A percentile compares a stretch with the other conserved stretches of the same genome.
These are phyloP conservation scores for Suillus plorans DNA, from an alignment of 768 basidiomycete species.

Conservation along the genomic window DNA sequence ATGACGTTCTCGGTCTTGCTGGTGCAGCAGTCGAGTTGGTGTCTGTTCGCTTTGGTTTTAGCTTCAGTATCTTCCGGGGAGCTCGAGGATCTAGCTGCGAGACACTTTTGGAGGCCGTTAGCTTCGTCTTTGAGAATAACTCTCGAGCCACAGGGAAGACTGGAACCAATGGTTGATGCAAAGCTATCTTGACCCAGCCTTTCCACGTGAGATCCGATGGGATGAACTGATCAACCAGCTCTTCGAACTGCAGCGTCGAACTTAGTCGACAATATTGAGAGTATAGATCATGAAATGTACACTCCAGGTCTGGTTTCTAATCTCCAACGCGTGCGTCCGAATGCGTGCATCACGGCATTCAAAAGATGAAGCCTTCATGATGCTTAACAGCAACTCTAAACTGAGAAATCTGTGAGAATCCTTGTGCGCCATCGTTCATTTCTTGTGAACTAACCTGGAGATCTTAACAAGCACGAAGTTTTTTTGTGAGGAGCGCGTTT, in stretches of 20 bases:
- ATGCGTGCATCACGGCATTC: slow-evolving; percentile 79
- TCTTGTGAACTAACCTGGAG: slow-evolving; percentile 48
- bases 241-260: slow-evolving; percentile 58
- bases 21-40: slow-evolving; percentile 15
- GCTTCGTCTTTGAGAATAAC: slow-evolving; percentile 74
- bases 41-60: slow-evolving; percentile 20
- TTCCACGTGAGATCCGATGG: slow-evolving; percentile 77
- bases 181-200: slow-evolving; percentile 82
- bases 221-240: slow-evolving; percentile 75
- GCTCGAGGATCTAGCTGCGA: slow-evolving; percentile 28
- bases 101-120: slow-evolving; percentile 45
- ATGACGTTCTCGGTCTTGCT: slow-evolving; percentile 17
- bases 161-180: slow-evolving; percentile 75
- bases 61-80: slow-evolving; percentile 19
- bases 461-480: slow-evolving; percentile 81
- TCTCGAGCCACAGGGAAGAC: slow-evolving; percentile 79
- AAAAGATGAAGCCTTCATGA: slow-evolving; percentile 82
- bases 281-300: slow-evolving; percentile 41
- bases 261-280: slow-evolving; percentile 10
- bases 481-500: slow-evolving; percentile 75
- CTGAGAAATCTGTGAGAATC: slow-evolving; percentile 35
- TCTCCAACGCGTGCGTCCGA: slow-evolving; percentile 77
- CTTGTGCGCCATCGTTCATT: not conserved
- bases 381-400: slow-evolving; percentile 71
- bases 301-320: slow-evolving; percentile 81